Conservation (phyloP, 345 rosid genomes). For the Lepidium africanum region DNA sequence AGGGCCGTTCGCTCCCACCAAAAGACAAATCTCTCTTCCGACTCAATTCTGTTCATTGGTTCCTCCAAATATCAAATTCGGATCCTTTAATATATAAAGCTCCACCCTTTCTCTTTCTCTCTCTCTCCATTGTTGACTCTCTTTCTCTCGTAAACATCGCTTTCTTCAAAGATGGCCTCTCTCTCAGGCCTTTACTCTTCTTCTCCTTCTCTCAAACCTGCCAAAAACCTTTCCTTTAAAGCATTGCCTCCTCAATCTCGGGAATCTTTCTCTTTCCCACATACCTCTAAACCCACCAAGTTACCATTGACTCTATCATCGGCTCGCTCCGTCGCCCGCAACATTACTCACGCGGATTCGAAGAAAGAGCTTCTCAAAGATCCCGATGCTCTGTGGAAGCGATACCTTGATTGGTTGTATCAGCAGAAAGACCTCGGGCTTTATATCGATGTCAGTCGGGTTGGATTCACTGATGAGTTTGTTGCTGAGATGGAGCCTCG, state of each 20-base stretch:
- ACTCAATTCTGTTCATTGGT: conserved; percentile 11
- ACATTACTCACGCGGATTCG: conserved; percentile 35
- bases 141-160: conserved; percentile 30
- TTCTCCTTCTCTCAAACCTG: conserved; percentile 28
- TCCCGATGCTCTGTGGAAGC: conserved; percentile 55
- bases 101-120: background rate
- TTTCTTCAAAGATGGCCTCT: conserved; percentile 20
- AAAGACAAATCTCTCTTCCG: conserved; percentile 11
- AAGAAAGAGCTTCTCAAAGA: conserved; percentile 58
- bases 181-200: conserved; percentile 57
- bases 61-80: conserved; percentile 13
- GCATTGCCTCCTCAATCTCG: conserved; percentile 20
- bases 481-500: conserved; percentile 71
- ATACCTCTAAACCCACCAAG: conserved; percentile 22
- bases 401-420: conserved; percentile 90
- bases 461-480: conserved; percentile 81
- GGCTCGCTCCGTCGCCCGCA: conserved; percentile 47
- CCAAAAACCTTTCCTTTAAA: conserved; percentile 21
- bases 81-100: background rate
- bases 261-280: conserved; percentile 36
- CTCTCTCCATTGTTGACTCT: conserved; percentile 11
- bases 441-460: conserved; percentile 80
- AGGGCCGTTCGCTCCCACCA: conserved; percentile 24
- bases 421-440: conserved; percentile 89
- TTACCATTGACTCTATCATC: conserved; percentile 19